phyloP scores from a whole-genome alignment of 805 yeast genomes.

The Myxozyma udenii region DNA sequence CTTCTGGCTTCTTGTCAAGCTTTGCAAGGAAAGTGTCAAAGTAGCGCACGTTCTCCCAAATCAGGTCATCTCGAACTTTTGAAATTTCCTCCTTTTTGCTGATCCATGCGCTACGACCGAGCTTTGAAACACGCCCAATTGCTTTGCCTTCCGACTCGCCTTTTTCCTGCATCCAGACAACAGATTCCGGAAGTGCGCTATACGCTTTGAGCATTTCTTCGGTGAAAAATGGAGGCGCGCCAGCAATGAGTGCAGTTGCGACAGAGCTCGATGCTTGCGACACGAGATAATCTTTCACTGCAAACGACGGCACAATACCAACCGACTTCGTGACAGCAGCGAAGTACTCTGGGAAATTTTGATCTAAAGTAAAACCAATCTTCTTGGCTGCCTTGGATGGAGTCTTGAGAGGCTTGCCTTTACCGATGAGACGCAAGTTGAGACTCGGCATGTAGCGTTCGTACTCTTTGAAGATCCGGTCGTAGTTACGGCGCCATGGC shows the following conservation, averaged over 20 bases:
- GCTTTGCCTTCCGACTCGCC: conserved; percentile 25
- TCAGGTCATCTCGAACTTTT: conserved; percentile 8
- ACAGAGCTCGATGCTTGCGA: conserved; percentile 25
- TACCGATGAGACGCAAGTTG: conserved; percentile 17
- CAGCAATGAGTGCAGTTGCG: conserved; percentile 22
- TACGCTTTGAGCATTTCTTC: conserved; percentile 18
- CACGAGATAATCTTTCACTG: conserved; percentile 8
- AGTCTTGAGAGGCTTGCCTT: conserved; percentile 4
- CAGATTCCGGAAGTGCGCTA: conserved; percentile 16
- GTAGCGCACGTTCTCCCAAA: conserved; percentile 4
- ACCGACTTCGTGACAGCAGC: conserved; percentile 11
- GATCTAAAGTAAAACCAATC: conserved; percentile 5
- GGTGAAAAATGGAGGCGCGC: conserved; percentile 19
- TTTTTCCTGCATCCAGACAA: conserved; percentile 20
- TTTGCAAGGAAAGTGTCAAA: conserved; percentile 1
- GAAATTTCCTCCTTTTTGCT: conserved; percentile 7
- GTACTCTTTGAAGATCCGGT: conserved; percentile 11
- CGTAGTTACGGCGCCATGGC: conserved; percentile 27
- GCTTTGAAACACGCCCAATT: conserved; percentile 9
- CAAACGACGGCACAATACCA: conserved; percentile 25
- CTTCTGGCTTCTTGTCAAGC: no score
- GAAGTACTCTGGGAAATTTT: conserved; percentile 21
- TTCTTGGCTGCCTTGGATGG: conserved; percentile 12
- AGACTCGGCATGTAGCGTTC: conserved; percentile 9
- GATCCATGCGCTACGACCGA: conserved; percentile 20